These are phyloP conservation scores for Boletus vinaceobasis DNA, from an alignment of 768 basidiomycete species.

Conservation along the genomic window DNA sequence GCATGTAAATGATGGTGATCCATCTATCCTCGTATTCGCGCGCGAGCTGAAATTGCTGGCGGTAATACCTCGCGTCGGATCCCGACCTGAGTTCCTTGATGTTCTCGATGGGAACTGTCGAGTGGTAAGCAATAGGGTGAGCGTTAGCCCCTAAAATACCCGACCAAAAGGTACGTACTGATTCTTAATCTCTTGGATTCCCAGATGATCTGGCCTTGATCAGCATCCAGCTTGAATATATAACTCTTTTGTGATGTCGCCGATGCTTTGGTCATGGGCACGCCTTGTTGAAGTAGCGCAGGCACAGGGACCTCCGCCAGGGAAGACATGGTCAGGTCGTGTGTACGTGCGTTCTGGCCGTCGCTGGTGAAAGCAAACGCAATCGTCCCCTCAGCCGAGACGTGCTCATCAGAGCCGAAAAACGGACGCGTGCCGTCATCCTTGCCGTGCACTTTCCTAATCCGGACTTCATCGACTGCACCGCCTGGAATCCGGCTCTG, in stretches of 20 bases:
- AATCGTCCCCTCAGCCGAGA: background rate
- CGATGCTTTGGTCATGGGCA: constrained; percentile 80
- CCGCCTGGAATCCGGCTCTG: background rate
- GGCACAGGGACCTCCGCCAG: constrained; percentile 52
- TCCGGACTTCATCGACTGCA: constrained; percentile 11
- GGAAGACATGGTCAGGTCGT: constrained; percentile 9
- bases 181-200: constrained; percentile 67
- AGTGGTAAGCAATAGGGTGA: background rate
- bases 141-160: background rate
- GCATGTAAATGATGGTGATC: constrained; percentile 83
- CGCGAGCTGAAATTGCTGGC: constrained; percentile 64
- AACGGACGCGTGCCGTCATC: background rate
- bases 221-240: constrained; percentile 70
- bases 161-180: constrained; percentile 40
- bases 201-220: constrained; percentile 79
- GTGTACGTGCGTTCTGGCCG: background rate
- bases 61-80: constrained; percentile 65
- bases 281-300: constrained; percentile 54
- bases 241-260: constrained; percentile 70
- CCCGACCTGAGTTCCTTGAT: constrained; percentile 86
- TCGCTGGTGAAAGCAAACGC: background rate
- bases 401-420: background rate
- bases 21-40: constrained; percentile 64
- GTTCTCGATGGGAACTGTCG: constrained; percentile 74
- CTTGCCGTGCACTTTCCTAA: constrained; percentile 20